A percentile compares a stretch with the other conserved stretches of the same genome.
Evolutionary conservation across 2,329 filamentous ascomycete genomes (phyloP).

Genomic region (Talaromyces sp.): DNA sequence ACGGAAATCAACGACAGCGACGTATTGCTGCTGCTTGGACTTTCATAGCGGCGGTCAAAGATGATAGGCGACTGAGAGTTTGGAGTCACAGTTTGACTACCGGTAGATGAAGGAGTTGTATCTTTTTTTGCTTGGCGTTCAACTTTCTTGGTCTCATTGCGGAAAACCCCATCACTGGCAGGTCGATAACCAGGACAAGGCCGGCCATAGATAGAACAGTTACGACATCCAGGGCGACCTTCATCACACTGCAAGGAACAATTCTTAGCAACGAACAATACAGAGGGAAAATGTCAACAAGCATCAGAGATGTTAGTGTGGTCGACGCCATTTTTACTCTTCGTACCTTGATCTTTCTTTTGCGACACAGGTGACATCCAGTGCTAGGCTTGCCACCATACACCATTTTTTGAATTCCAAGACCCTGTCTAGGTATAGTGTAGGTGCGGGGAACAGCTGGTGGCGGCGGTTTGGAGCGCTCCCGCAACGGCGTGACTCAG

Average conservation of each 20-base stretch:
- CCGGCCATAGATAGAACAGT: conserved; percentile 39
- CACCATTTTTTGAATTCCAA: conserved; percentile 37
- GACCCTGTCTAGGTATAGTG: not conserved
- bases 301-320: not conserved
- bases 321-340: conserved; percentile 1
- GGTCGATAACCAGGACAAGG: conserved; percentile 43
- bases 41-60: not conserved
- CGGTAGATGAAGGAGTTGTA: conserved; percentile 1
- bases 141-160: conserved; percentile 37
- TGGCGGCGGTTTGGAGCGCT: not conserved
- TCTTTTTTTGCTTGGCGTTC: conserved; percentile 31
- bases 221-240: conserved; percentile 38
- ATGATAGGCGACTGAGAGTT: conserved; percentile 3
- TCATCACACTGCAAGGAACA: conserved; percentile 40
- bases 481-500: not conserved
- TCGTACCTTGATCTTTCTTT: conserved; percentile 44
- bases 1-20: conserved; percentile 23
- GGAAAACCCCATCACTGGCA: conserved; percentile 32
- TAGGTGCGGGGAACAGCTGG: not conserved
- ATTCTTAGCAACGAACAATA: not conserved
- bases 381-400: conserved; percentile 45
- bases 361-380: conserved; percentile 44
- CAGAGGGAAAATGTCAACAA: not conserved
- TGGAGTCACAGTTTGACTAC: conserved; percentile 1
- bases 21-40: not conserved